Conservation (phyloP, 352 stramenopile species). For the Globisporangium lucens region DNA sequence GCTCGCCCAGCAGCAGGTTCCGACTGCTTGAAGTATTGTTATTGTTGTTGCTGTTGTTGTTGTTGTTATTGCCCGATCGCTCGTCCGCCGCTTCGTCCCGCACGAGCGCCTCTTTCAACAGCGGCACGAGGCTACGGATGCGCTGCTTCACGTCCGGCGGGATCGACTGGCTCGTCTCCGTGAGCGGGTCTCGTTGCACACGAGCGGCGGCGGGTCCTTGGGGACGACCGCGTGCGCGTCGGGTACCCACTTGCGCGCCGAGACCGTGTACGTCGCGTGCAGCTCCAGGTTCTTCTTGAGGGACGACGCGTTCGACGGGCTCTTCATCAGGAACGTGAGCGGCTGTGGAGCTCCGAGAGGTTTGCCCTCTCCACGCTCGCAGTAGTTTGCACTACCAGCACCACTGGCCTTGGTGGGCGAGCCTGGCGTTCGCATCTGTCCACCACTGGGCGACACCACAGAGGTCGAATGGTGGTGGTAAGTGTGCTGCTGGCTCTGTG, state of each 20-base stretch:
- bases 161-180: conserved; percentile 50
- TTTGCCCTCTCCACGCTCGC: conserved; percentile 35
- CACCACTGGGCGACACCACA: background rate
- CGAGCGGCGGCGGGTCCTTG: conserved; percentile 47
- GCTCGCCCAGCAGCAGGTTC: background rate
- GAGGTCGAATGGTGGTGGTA: background rate
- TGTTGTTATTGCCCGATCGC: background rate
- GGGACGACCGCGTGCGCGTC: conserved; percentile 34
- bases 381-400: conserved; percentile 52
- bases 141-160: conserved; percentile 42
- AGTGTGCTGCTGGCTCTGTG: background rate
- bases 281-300: conserved; percentile 72
- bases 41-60: background rate
- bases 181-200: conserved; percentile 54
- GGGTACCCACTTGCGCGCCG: conserved; percentile 56
- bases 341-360: conserved; percentile 35
- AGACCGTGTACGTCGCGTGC: conserved; percentile 57
- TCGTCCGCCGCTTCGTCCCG: conserved; percentile 31
- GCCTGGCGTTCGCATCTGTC: background rate
- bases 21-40: background rate
- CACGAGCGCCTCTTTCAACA: conserved; percentile 52
- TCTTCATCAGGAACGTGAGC: conserved; percentile 64
- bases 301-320: conserved; percentile 32
- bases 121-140: conserved; percentile 35
- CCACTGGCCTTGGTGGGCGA: background rate